A percentile compares a stretch with the other conserved stretches of the same genome.
Conservation (phyloP, 2,329 filamentous ascomycete species). For the Arthroderma sp. region DNA sequence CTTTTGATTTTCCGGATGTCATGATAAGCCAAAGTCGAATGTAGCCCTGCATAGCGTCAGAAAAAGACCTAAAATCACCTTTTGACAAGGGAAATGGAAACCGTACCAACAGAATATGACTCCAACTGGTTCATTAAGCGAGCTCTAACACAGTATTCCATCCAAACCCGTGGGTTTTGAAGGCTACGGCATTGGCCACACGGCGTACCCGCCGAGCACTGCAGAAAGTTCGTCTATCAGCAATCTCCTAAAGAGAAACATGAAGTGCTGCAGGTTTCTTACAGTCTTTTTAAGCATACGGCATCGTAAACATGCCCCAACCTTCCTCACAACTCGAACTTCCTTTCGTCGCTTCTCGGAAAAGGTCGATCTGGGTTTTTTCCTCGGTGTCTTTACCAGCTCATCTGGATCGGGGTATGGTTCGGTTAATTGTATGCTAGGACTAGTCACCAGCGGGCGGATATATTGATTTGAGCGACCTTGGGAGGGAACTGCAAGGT, state of each 20-base stretch:
- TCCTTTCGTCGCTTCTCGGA: constrained; percentile 43
- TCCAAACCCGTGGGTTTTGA: constrained; percentile 50
- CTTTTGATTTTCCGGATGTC: constrained; percentile 37
- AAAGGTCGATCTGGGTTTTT: constrained; percentile 43
- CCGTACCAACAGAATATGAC: constrained; percentile 40
- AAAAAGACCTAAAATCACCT: not conserved
- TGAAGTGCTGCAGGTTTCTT: constrained; percentile 9
- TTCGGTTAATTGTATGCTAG: constrained; percentile 23
- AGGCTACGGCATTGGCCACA: constrained; percentile 47
- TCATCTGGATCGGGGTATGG: constrained; percentile 29
- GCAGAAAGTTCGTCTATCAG: not conserved
- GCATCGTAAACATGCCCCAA: constrained; percentile 49
- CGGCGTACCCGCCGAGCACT: constrained; percentile 47
- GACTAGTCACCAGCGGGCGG: constrained; percentile 32
- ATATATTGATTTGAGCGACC: constrained; percentile 15
- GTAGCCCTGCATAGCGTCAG: constrained; percentile 24
- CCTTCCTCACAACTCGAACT: constrained; percentile 46
- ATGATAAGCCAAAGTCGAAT: constrained; percentile 40
- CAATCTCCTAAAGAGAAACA: not conserved
- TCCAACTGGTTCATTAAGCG: constrained; percentile 46
- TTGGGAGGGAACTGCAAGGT: no score
- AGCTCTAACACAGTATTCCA: constrained; percentile 45
- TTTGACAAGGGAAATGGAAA: not conserved
- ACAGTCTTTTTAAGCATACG: constrained; percentile 51
- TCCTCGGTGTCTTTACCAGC: constrained; percentile 30